Evolutionary conservation across 495 filamentous ascomycete genomes (phyloP), one percentile per base, ranked within the genome.

Genomic region (Lasiosphaeris hirsuta): DNA sequence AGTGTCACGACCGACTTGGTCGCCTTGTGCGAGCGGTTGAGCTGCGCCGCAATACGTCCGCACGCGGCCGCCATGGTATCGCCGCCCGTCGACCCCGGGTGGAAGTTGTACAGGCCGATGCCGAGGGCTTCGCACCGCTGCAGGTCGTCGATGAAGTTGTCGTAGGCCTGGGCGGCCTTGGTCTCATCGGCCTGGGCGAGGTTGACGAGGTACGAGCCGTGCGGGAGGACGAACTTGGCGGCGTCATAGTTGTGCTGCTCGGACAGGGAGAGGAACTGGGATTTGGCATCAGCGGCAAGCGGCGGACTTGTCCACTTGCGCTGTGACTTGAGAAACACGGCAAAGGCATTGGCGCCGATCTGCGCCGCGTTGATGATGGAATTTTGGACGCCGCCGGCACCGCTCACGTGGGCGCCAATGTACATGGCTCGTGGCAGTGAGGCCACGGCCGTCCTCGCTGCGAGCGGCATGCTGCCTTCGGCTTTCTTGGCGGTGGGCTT

Each of bases 141-240:
- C 0, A 98, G 78, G 68, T 98, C 94, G 60, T 98, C 92, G 18
- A 96, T 57, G 72, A 98, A 98, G 44, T 84, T 81, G 43, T 78
- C 77, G 66, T 96, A 97, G 10, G 90, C 92, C 71, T 97, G 90
- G n/a, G 84, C 81, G 15, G 90, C 86, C 65, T 94, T 96, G 15
- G 78, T 79, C 33, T 81, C 70, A 63, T 96, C 91, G 13, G 81
- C 75, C 66, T 96, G 89, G 1, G 94, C 94, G 30, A 97, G 86
- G 68, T 98, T 98, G 61, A 98, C 90, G 10, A 98, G 85, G 69
- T 98, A 98, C 3, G 90, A 96, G 42, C 93, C 94, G 68, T 98
- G 94, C 0, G 94, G 94, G 2, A 98, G 78, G 49, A 92, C 77
- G 63, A 90, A 85, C 36, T 72, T 80, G 77, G 67, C 71, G 11